Percentiles rank a stretch among this genome's conserved stretches.
Evolutionary conservation across 2,329 filamentous ascomycete species (phyloP).

Genomic region (Hypoxylon sp.): DNA sequence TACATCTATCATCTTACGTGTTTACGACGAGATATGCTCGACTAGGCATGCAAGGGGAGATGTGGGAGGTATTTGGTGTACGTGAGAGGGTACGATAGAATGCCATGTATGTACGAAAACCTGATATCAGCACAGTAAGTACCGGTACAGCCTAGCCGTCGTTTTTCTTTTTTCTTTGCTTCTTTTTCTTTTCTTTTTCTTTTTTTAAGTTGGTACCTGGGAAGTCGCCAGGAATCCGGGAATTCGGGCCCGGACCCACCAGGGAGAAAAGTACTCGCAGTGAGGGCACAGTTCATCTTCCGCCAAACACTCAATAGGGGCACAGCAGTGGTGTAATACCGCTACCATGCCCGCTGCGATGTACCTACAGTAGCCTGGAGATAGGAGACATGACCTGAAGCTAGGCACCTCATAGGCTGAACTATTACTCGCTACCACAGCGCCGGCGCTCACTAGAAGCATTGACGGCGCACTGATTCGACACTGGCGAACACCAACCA

Average conservation of each 20-base stretch:
- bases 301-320: not conserved
- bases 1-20: constrained; percentile 17
- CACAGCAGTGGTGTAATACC: too few species aligned
- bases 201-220: too few species aligned
- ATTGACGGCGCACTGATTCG: not conserved
- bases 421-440: constrained; percentile 3
- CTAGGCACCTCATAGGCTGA: too few species aligned
- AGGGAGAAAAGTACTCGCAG: constrained; percentile 25
- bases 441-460: constrained; percentile 11
- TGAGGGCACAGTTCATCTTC: constrained; percentile 4
- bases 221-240: too few species aligned
- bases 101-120: not conserved
- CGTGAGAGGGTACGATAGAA: not conserved
- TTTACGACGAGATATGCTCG: too few species aligned
- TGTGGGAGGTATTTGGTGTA: not conserved
- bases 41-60: constrained; percentile 12
- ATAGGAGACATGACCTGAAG: constrained; percentile 6
- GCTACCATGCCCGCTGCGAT: too few species aligned
- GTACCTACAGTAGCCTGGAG: not conserved
- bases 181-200: too few species aligned
- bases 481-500: not conserved
- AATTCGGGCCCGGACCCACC: constrained; percentile 24
- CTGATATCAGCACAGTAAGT: constrained; percentile 5
- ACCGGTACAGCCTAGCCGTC: not conserved
- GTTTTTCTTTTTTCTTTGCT: too few species aligned